Base-by-base conservation (phyloP, 2,329 filamentous ascomycete species). In the Cercospora sesami region DNA sequence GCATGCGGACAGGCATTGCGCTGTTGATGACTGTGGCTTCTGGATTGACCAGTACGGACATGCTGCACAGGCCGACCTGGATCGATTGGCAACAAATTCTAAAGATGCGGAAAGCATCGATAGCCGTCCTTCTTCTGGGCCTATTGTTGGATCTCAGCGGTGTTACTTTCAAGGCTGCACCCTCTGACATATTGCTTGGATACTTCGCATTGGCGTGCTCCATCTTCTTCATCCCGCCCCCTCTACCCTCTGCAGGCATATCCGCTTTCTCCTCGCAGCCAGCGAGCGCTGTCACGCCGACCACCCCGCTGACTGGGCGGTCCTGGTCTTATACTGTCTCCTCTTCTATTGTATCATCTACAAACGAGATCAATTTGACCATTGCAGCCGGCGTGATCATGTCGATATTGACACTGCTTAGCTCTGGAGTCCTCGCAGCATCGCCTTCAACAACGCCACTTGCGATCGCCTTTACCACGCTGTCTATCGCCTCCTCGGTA, bases 1-100 rank as follows among this genome's bases (percentile, higher is more conserved):
- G 84, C 12, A 81, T 83, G 66, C 79, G 84, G 63, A 83, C 84
- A n/a, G 84, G 84, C 10, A 76, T 87, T n/a, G 70, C 83, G 2
- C 70, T 88, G 30, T 76, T 87, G 53, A 75, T 83, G 36, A 81
- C 82, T 7, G 71, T 81, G 2, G 80, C 83, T 7, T 81, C 83
- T 14, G 83, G 83, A 7, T 67, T 87, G 23, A 70, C 71, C 69
- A 65, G 77, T 73, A 74, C 76, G 8, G 70, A 75, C 57, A 63
- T 67, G 23, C 64, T 67, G 30, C 26, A 36, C 57, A 9, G 65
- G 36, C 30, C 71, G 5, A 71, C 72, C 9, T 39, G 70, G 48
- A 64, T 68, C 53, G 71, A 75, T 23, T 75, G 73, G 74, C 69
- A 79, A 64, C 74, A 79, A 23, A 79, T 78, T 1, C 42, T 80